Conservation (phyloP, 805 yeast species). For the Starmerella kuoi region DNA sequence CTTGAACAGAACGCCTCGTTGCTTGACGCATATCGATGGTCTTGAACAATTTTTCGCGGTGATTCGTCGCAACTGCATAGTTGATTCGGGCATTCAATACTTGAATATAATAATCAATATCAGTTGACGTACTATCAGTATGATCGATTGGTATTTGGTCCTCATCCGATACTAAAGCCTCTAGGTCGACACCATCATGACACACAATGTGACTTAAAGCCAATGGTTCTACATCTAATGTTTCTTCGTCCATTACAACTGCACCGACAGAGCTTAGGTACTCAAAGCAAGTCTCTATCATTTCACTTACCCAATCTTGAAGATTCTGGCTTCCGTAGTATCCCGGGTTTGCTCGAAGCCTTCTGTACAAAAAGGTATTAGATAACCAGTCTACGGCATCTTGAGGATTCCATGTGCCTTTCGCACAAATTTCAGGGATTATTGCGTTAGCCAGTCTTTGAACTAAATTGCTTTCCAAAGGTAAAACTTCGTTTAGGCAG, state of each 20-base stretch:
- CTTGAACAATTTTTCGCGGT: conserved; percentile 31
- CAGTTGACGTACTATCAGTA: not conserved
- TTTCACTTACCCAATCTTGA: conserved; percentile 71
- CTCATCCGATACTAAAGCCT: not conserved
- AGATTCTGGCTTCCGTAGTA: conserved; percentile 75
- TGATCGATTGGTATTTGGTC: too few species aligned
- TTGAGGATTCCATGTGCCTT: conserved; percentile 54
- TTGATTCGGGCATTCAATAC: conserved; percentile 62
- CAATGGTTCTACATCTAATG: conserved; percentile 38
- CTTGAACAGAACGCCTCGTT: conserved; percentile 81
- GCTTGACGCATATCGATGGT: conserved; percentile 85
- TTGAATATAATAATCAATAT: conserved; percentile 31
- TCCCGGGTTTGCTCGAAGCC: conserved; percentile 73
- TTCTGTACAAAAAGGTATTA: conserved; percentile 65
- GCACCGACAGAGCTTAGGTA: conserved; percentile 48
- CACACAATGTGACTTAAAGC: conserved; percentile 67
- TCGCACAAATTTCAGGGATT: conserved; percentile 58
- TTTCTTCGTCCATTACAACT: conserved; percentile 41
- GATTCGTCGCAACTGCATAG: conserved; percentile 24
- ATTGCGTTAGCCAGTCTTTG: conserved; percentile 52
- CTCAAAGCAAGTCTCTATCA: conserved; percentile 57
- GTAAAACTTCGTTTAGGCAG: conserved; percentile 62
- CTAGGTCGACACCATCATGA: conserved; percentile 41
- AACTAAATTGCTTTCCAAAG: conserved; percentile 68
- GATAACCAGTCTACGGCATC: conserved; percentile 89